phyloP scores from a whole-genome alignment of 192 early-diverging fungal genomes.

The Dispira simplex region DNA sequence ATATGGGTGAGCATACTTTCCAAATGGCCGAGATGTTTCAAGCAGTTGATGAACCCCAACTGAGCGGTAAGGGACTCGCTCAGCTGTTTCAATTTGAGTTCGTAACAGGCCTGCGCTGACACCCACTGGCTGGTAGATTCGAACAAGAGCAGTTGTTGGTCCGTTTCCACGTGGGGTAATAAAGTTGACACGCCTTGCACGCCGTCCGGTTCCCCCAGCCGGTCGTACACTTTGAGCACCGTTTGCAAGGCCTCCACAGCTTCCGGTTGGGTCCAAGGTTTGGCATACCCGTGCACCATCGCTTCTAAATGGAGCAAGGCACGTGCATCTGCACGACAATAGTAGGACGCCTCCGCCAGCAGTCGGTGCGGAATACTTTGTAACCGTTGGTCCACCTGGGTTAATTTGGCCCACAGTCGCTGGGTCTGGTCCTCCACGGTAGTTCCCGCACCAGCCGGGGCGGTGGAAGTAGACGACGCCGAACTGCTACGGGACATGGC shows the following conservation, averaged over 20 bases:
- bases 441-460: slow-evolving; percentile 14
- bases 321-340: slow-evolving; percentile 43
- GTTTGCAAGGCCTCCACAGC: slow-evolving; percentile 21
- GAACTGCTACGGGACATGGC: neutral
- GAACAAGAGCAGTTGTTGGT: slow-evolving; percentile 50
- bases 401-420: slow-evolving; percentile 13
- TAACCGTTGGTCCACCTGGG: slow-evolving; percentile 3
- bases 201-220: slow-evolving; percentile 52
- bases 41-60: slow-evolving; percentile 44
- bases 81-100: slow-evolving; percentile 28
- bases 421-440: slow-evolving; percentile 12
- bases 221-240: slow-evolving; percentile 43
- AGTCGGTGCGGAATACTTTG: slow-evolving; percentile 24
- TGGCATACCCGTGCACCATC: slow-evolving; percentile 27
- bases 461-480: slow-evolving; percentile 3
- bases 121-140: slow-evolving; percentile 50
- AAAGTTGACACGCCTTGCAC: slow-evolving; percentile 43
- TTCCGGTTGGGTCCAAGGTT: slow-evolving; percentile 9
- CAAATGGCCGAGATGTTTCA: slow-evolving; percentile 48
- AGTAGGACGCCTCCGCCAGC: slow-evolving; percentile 45
- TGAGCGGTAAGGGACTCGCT: slow-evolving; percentile 27
- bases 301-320: slow-evolving; percentile 56
- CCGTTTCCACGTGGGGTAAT: slow-evolving; percentile 30
- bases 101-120: slow-evolving; percentile 46
- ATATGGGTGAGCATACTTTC: slow-evolving; percentile 36